Conservation (phyloP, 1,284 basidiomycete genomes). For the Bothia castanella region DNA sequence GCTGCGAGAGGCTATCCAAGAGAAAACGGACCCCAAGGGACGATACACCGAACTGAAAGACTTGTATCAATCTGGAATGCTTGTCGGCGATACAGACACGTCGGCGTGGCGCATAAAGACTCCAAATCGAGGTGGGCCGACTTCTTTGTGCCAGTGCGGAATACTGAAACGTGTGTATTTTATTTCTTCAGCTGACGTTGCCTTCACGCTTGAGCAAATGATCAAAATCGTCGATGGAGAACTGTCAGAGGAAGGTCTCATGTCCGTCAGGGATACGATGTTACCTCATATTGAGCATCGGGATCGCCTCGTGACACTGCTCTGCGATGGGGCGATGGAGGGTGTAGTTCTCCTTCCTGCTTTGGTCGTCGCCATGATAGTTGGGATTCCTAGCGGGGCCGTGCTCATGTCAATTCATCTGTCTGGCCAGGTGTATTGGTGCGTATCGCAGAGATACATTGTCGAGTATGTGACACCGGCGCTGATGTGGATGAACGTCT, state of each 20-base stretch:
- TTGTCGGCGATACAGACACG: slow-evolving; percentile 5
- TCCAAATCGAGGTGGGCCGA: slow-evolving; percentile 5
- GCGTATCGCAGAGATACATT: slow-evolving; percentile 5
- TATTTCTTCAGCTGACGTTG: slow-evolving; percentile 21
- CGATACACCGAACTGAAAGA: slow-evolving; percentile 8
- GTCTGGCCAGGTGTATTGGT: slow-evolving; percentile 15
- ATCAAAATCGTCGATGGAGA: slow-evolving; percentile 24
- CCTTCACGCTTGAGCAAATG: slow-evolving; percentile 25
- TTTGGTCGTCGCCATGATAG: slow-evolving; percentile 16
- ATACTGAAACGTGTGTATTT: neutral
- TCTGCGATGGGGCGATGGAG: slow-evolving; percentile 5
- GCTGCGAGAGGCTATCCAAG: neutral
- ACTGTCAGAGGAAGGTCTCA: slow-evolving; percentile 19
- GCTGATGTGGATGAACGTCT: slow-evolving; percentile 6
- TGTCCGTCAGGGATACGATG: slow-evolving; percentile 17
- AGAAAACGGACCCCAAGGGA: neutral
- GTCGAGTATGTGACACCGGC: neutral
- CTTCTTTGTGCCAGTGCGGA: neutral
- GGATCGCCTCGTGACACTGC: slow-evolving; percentile 9
- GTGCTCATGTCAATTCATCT: slow-evolving; percentile 9
- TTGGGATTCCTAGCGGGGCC: slow-evolving; percentile 14
- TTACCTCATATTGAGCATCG: slow-evolving; percentile 21
- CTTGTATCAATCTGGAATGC: slow-evolving; percentile 6
- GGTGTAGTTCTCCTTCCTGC: slow-evolving; percentile 12
- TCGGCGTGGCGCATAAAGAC: slow-evolving; percentile 8